Percentiles rank a stretch among this genome's conserved stretches.
Evolutionary conservation across 2,329 filamentous ascomycete species (phyloP).

Genomic region (Pseudogymnoascus sp.): DNA sequence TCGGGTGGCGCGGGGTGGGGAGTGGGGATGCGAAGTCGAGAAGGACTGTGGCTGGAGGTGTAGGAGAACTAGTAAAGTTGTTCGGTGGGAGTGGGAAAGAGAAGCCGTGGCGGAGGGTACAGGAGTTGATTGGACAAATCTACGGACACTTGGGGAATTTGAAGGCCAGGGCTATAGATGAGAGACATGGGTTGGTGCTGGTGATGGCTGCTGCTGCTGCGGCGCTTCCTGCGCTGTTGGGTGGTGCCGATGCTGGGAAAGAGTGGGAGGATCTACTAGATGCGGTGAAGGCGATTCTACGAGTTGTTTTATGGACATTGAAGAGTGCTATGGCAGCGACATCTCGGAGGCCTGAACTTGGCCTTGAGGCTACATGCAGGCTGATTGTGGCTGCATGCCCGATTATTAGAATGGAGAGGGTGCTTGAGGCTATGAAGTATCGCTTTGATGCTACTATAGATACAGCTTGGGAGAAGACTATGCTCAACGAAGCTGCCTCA

Average conservation of each 20-base stretch:
- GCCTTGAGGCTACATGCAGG: conserved; percentile 51
- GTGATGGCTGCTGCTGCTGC: conserved; percentile 52
- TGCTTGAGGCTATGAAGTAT: neutral
- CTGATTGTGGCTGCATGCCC: conserved; percentile 48
- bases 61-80: conserved; percentile 46
- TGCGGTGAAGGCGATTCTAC: neutral
- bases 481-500: neutral
- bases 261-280: neutral
- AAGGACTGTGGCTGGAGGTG: conserved; percentile 59
- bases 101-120: conserved; percentile 22
- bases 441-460: neutral
- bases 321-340: neutral
- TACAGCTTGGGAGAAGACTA: neutral
- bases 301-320: neutral
- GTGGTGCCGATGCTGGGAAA: neutral
- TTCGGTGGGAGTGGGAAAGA: neutral
- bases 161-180: conserved; percentile 53
- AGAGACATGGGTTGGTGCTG: conserved; percentile 58
- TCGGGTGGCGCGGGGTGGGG: conserved; percentile 83
- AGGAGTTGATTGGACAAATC: conserved; percentile 34
- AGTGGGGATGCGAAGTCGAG: conserved; percentile 68
- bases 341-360: conserved; percentile 46
- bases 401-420: conserved; percentile 29
- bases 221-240: neutral
- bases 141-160: conserved; percentile 38